phyloP scores from a whole-genome alignment of 2,329 filamentous ascomycete genomes.

The Hypoxylon sp. region DNA sequence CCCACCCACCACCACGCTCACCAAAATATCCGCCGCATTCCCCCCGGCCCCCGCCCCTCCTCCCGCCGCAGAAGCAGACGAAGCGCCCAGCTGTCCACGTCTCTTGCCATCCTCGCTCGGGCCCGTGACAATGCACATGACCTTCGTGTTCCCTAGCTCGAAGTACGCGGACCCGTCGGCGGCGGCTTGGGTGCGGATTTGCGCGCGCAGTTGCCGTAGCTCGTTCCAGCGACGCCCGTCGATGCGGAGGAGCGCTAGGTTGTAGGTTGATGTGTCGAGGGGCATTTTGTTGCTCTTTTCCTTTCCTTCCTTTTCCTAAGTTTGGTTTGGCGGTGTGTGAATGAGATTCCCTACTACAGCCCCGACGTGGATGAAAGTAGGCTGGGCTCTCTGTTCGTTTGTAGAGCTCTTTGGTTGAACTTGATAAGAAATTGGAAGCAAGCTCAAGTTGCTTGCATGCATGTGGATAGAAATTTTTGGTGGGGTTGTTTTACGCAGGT shows the following conservation, averaged over 20 bases:
- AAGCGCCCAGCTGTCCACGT: slow-evolving; percentile 49
- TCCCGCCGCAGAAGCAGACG: slow-evolving; percentile 26
- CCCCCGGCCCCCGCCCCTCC: slow-evolving; percentile 42
- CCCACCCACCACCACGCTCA: slow-evolving; percentile 86
- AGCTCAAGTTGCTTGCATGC: slow-evolving; percentile 6
- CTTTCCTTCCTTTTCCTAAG: not conserved
- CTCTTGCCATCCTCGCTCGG: slow-evolving; percentile 76
- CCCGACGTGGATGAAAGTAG: too few species aligned
- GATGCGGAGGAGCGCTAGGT: slow-evolving; percentile 83
- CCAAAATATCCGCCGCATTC: slow-evolving; percentile 74
- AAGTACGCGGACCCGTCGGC: slow-evolving; percentile 94
- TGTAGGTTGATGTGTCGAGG: slow-evolving; percentile 93
- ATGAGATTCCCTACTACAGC: too few species aligned
- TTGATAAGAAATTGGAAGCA: slow-evolving; percentile 5
- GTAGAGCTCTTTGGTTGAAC: not conserved
- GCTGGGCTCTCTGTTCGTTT: not conserved
- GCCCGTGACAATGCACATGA: slow-evolving; percentile 91
- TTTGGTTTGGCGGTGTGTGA: not conserved
- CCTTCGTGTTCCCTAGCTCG: slow-evolving; percentile 97
- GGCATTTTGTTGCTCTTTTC: slow-evolving; percentile 71
- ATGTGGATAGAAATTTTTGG: slow-evolving; percentile 37
- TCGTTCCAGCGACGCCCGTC: slow-evolving; percentile 97
- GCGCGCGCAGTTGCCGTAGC: slow-evolving; percentile 86
- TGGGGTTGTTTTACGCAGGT: slow-evolving; percentile 29
- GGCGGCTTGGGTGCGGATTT: slow-evolving; percentile 91